These are phyloP conservation scores for Avena atlantica DNA, from an alignment of 176 grass and related monocot species.

Conservation along the genomic window DNA sequence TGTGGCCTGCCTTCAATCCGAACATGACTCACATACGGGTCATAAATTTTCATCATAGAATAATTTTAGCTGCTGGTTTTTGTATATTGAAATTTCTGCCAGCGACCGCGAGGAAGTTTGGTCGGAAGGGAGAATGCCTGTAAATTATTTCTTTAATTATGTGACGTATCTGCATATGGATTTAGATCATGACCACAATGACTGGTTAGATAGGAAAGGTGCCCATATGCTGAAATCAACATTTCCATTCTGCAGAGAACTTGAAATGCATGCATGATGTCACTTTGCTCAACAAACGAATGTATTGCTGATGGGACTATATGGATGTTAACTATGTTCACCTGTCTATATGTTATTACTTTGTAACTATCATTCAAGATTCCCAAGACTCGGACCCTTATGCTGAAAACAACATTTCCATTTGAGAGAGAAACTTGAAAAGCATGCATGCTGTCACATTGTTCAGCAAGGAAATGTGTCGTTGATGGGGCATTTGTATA, in stretches of 20 bases:
- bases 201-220: neutral
- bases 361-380: neutral
- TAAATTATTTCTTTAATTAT: neutral
- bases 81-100: neutral
- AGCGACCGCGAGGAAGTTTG: neutral
- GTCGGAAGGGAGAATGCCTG: too few species aligned
- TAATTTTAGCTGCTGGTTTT: neutral
- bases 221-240: neutral
- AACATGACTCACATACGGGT: neutral
- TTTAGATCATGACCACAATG: neutral
- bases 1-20: neutral
- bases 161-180: neutral
- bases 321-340: neutral
- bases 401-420: too few species aligned
- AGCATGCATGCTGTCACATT: too few species aligned
- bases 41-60: constrained; percentile 3
- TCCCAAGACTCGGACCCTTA: neutral
- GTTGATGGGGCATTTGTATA: neutral
- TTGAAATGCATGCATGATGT: neutral
- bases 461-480: too few species aligned
- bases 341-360: neutral
- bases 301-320: neutral
- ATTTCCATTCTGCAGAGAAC: neutral
- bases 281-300: neutral
- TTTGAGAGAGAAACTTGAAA: too few species aligned